Base-by-base conservation (phyloP, 108 stramenopile species). In the Discostella pseudostelligera region DNA sequence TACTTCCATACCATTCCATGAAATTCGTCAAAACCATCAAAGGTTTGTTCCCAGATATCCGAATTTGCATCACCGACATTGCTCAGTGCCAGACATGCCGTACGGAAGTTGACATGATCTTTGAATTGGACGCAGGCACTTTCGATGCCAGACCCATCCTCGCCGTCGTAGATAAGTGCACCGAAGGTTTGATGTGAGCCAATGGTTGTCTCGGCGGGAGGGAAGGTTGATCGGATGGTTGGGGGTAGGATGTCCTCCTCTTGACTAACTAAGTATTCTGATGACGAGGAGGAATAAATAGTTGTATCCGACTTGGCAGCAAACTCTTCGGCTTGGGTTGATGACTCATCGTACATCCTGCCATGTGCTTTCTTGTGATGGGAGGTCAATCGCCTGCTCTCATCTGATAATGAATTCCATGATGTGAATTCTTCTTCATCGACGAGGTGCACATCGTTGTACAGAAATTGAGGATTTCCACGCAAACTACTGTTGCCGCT, bases 1-100 rank as follows among this genome's bases (percentile, higher is more conserved):
- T 40, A 57, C 22, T 28, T 13, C 70, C 70, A 71, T 1, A 53
- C 57, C 37, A 39, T 11, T 36, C 70, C 70, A 42, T 36, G 43
- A 21, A 46, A 63, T 16, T 25, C 22, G 19, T 57, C 62, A 35
- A 71, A 71, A 16, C 62, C 70, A 35, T 63, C 62, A 48, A 71
- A 57, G 32, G 55, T 57, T 14, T 56, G 42, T 50, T 71, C 70
- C 70, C 70, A 71, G 19, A 71, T 47, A 12, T 63, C 70, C 9
- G 55, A 56, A 19, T 20, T 12, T 9, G 5, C 13, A 6, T 14
- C 49, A 6, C 55, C 59, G 43, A 71, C 62, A 43, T 56, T 51
- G 2, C 26, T 14, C 24, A 61, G 19, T 17, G 54, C 16, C 2
- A 61, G 48, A 32, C 70, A 71, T 3, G 32, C 46, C 19, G 36